Base-by-base conservation (phyloP, 2,329 filamentous ascomycete species). In the Verticillium zaregamsianum region DNA sequence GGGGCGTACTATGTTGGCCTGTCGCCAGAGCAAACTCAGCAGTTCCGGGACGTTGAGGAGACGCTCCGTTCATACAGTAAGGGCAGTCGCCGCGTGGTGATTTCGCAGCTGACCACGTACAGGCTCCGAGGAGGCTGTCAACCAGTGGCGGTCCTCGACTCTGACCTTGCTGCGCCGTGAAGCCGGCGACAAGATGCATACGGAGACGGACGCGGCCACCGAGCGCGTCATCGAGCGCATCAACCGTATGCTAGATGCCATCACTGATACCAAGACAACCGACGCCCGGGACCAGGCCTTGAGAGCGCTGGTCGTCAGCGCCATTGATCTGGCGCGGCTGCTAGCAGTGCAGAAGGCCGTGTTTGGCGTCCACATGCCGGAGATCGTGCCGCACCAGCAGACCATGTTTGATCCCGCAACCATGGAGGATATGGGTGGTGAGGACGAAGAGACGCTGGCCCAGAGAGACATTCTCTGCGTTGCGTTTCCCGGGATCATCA, bases 391-490 rank as follows among this genome's bases (percentile, higher is more conserved):
- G 5, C 81, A 86, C 67, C 83, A 86, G 68, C 76, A 74, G 62
- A 76, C 80, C 3, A 71, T 81, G 58, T 90, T 90, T 68, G 84
- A 89, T 67, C 62, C 76, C 1, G 76, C 78, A 31, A 82, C 75
- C 3, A 90, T 90, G 88, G 87, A 90, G 67, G 86, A 90, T 67
- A 79, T 89, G 55, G 83, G 86, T 39, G 86, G 85, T 17, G 84
- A 86, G 67, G 84, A 86, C 62, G 86, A 88, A 64, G 83, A 86
- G 20, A 77, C 73, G 11, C 75, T 86, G 25, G 71, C 74, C 17
- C 76, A 76, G 55, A 76, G 85, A 59, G 81, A 86, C 59, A 81
- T 90, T 39, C 78, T 76, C 61, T 90, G 86, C 71, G 82, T 88
- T 25, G 84, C 84, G 2, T 90, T 89, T 61, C 88, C 88, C 1